Percentiles rank a stretch among this genome's conserved stretches.
These are phyloP conservation scores for Aegilops tauschii DNA, from an alignment of 176 grass and related monocot genomes.

Conservation along the genomic window DNA sequence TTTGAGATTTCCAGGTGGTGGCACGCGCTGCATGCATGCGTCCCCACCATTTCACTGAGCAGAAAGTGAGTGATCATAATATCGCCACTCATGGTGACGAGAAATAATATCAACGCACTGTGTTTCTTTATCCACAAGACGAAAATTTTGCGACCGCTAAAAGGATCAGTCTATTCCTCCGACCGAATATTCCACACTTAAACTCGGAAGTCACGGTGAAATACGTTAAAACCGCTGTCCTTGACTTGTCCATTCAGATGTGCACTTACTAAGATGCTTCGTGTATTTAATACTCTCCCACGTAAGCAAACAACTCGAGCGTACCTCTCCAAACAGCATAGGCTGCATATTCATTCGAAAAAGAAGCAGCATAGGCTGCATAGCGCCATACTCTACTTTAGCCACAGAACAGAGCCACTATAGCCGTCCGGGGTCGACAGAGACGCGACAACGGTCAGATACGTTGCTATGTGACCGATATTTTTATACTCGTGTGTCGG, in stretches of 20 bases:
- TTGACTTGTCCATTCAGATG: neutral
- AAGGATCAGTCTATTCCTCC: neutral
- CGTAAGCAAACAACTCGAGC: slow-evolving; percentile 11
- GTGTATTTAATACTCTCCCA: neutral
- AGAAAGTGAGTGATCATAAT: neutral
- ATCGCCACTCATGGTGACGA: no score
- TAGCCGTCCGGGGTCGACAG: slow-evolving; percentile 4
- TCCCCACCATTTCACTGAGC: neutral
- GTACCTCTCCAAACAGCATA: neutral
- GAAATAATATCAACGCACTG: neutral
- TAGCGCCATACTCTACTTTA: neutral
- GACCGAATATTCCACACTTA: neutral
- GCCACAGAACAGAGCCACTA: neutral
- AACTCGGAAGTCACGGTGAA: neutral
- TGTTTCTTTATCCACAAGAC: no score
- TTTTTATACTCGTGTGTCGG: slow-evolving; percentile 10
- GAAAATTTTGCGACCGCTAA: neutral
- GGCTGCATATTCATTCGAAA: no score
- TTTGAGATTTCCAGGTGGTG: neutral
- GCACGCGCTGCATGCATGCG: neutral
- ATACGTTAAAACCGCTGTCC: neutral
- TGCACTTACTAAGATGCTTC: neutral
- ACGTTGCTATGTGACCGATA: neutral
- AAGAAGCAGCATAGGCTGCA: no score
- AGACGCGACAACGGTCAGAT: slow-evolving; percentile 25